phyloP scores from a whole-genome alignment of 805 yeast species.

The Metschnikowia matae region DNA sequence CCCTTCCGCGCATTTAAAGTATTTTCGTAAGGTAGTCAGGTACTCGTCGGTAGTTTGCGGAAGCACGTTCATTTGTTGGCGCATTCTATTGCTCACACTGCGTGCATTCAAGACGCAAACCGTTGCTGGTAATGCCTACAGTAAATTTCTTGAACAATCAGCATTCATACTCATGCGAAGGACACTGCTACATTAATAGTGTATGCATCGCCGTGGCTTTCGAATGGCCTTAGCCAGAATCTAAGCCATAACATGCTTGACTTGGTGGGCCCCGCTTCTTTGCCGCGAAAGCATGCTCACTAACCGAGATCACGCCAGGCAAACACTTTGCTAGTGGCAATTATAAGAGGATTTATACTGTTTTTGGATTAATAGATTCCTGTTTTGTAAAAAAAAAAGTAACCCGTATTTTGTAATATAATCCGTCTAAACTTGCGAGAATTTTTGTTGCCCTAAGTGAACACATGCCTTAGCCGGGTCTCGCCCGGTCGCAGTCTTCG shows the following conservation, averaged over 20 bases:
- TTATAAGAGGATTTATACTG: neutral
- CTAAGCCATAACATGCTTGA: no score
- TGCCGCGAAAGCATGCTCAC: neutral
- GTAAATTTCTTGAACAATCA: neutral
- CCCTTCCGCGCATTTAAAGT: neutral
- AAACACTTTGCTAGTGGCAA: neutral
- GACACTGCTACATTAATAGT: no score
- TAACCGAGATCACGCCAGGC: neutral
- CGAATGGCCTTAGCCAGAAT: no score
- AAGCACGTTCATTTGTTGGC: neutral
- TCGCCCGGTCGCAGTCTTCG: neutral
- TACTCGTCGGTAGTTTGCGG: neutral
- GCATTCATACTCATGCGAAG: neutral
- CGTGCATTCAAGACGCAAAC: conserved; percentile 1
- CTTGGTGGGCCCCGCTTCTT: neutral
- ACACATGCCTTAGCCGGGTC: conserved; percentile 1
- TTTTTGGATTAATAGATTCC: neutral
- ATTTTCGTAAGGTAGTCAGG: neutral
- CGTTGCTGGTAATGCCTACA: neutral
- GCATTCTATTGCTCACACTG: neutral
- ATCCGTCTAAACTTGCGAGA: neutral
- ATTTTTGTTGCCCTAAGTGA: neutral
- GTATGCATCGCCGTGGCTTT: no score
- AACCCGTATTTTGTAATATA: neutral
- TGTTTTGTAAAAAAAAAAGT: neutral